Percentiles rank a stretch among this genome's conserved stretches.
Conservation (phyloP, 305 asterid genomes). For the Fraxinus paxiana region DNA sequence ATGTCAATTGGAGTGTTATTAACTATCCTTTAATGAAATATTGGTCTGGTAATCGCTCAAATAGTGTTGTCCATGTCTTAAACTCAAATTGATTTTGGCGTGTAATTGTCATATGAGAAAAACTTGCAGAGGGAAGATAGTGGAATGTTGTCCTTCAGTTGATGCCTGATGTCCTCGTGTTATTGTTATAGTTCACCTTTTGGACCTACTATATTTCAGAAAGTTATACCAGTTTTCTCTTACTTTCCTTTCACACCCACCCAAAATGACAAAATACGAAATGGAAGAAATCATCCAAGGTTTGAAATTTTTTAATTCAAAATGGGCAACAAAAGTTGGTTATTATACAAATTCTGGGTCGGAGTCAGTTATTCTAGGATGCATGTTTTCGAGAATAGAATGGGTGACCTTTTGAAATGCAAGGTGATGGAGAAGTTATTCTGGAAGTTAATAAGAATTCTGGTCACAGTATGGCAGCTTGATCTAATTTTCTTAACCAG, state of each 20-base stretch:
- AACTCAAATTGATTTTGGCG: background rate
- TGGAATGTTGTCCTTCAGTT: background rate
- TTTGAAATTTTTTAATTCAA: background rate
- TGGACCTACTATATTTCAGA: background rate
- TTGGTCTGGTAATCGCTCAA: background rate
- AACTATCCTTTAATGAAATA: background rate
- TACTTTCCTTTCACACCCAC: background rate
- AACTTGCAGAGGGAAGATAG: background rate
- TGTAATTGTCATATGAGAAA: background rate
- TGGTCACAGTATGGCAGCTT: background rate
- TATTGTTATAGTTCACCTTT: background rate
- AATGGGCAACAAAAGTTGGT: background rate
- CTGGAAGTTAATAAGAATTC: background rate
- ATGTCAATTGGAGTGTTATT: background rate
- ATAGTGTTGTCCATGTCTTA: background rate
- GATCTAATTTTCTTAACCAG: background rate
- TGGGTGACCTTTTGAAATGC: background rate
- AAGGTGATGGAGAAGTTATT: background rate
- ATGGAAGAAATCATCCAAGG: background rate
- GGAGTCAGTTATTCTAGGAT: background rate
- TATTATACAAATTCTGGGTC: background rate
- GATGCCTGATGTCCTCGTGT: background rate
- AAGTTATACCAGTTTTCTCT: background rate
- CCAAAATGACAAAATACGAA: background rate
- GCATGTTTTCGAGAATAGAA: background rate